Conservation (phyloP, 2,329 filamentous ascomycete species). For the Aspergillus neoniger region DNA sequence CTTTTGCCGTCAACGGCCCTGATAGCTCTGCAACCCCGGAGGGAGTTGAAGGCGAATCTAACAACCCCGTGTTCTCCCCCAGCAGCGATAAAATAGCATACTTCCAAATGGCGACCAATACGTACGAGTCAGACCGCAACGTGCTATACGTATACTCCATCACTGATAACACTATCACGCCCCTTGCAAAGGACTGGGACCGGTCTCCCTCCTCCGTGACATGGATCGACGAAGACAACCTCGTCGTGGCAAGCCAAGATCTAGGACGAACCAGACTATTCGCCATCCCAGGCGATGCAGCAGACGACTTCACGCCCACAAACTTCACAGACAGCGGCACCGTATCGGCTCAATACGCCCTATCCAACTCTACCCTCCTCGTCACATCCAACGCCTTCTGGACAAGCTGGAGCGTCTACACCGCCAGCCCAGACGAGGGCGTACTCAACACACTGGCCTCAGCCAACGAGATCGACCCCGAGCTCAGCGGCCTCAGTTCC, state of each 20-base stretch:
- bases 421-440: conserved; percentile 31
- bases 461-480: conserved; percentile 44
- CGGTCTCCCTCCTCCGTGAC: conserved; percentile 53
- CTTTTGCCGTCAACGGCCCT: conserved; percentile 46
- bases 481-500: conserved; percentile 37
- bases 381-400: conserved; percentile 39
- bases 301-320: conserved; percentile 34
- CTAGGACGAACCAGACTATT: conserved; percentile 56
- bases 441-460: conserved; percentile 34
- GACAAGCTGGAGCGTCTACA: conserved; percentile 40
- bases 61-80: conserved; percentile 73
- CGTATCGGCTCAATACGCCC: conserved; percentile 31
- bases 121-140: conserved; percentile 78
- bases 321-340: conserved; percentile 41
- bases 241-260: conserved; percentile 76
- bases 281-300: conserved; percentile 35
- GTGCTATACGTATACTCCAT: conserved; percentile 47
- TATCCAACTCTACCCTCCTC: conserved; percentile 35
- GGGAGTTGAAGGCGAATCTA: conserved; percentile 58
- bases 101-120: conserved; percentile 71
- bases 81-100: conserved; percentile 73
- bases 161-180: conserved; percentile 38
- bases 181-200: conserved; percentile 51
- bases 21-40: conserved; percentile 44
- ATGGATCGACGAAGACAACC: conserved; percentile 58